A percentile compares a stretch with the other conserved stretches of the same genome.
Conservation (phyloP, 1,284 basidiomycete species). For the Hortiboletus rubellus region DNA sequence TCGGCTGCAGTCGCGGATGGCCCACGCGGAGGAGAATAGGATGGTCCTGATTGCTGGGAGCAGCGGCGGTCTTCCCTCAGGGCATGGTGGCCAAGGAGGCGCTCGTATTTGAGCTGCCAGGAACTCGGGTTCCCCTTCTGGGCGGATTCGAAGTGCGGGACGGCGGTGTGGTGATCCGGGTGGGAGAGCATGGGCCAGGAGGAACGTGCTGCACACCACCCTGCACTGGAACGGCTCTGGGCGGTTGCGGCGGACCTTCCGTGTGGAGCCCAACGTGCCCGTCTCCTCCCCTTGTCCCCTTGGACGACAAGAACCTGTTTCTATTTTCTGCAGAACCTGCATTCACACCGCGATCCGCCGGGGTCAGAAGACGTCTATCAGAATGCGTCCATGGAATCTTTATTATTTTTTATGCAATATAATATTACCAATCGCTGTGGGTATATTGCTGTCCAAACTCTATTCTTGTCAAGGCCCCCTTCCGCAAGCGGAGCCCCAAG, state of each 20-base stretch:
- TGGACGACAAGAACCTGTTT: conserved; percentile 5
- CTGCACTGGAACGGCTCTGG: conserved; percentile 3
- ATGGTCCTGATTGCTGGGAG: conserved; percentile 25
- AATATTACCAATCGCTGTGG: conserved; percentile 15
- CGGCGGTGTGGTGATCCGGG: conserved; percentile 33
- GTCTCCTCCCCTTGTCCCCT: conserved; percentile 1
- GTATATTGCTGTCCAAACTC: not conserved
- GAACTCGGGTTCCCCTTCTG: conserved; percentile 25
- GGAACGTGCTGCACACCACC: conserved; percentile 16
- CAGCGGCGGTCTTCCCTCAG: conserved; percentile 31
- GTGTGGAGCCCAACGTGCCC: conserved; percentile 19
- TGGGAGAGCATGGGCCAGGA: conserved; percentile 31
- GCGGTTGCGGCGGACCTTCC: conserved; percentile 4
- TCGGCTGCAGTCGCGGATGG: conserved; percentile 29
- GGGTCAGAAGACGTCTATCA: conserved; percentile 11
- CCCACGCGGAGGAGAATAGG: conserved; percentile 22
- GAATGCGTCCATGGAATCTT: conserved; percentile 11
- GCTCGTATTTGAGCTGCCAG: conserved; percentile 29
- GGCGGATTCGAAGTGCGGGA: conserved; percentile 26
- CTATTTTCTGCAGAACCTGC: not conserved
- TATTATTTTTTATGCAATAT: conserved; percentile 18
- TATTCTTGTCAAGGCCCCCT: conserved; percentile 13
- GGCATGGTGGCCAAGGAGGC: conserved; percentile 22
- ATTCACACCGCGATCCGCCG: conserved; percentile 23
- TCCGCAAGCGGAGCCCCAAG: conserved; percentile 28